These are phyloP conservation scores for Cinnamomum micranthum DNA, from an alignment of 164 flowering plant genomes.

Conservation along the genomic window DNA sequence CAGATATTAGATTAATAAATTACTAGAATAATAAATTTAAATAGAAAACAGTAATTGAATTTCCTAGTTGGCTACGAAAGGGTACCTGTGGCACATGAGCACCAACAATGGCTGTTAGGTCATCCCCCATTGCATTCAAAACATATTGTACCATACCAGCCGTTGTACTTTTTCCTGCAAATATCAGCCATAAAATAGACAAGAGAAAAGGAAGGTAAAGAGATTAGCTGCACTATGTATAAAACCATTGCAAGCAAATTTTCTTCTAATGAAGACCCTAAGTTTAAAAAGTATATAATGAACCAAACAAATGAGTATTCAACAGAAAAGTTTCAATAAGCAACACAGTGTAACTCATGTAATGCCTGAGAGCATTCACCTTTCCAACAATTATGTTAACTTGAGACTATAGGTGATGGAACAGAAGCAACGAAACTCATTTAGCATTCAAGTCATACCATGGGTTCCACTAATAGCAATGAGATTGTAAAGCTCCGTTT, in stretches of 20 bases:
- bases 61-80: not conserved
- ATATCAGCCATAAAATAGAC: not conserved
- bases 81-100: conserved; percentile 49
- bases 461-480: conserved; percentile 52
- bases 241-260: not conserved
- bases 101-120: conserved; percentile 46
- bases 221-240: not conserved
- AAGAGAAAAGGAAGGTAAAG: not conserved
- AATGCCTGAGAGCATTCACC: too few relatives aligned
- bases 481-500: conserved; percentile 31
- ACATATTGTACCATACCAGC: conserved; percentile 48
- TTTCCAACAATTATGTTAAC: too few relatives aligned
- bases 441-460: conserved; percentile 25
- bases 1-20: not conserved
- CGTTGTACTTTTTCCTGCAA: conserved; percentile 45
- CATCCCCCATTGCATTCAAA: conserved; percentile 38
- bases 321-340: too few relatives aligned
- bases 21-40: too few relatives aligned
- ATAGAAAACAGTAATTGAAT: not conserved
- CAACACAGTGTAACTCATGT: too few relatives aligned
- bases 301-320: too few relatives aligned
- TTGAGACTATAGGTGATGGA: too few relatives aligned
- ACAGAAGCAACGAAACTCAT: not conserved
- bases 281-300: too few relatives aligned
- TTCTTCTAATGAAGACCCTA: not conserved